These are phyloP conservation scores for Cryptosporidium muris DNA, from an alignment of 169 alveolate genomes.

Conservation along the genomic window DNA sequence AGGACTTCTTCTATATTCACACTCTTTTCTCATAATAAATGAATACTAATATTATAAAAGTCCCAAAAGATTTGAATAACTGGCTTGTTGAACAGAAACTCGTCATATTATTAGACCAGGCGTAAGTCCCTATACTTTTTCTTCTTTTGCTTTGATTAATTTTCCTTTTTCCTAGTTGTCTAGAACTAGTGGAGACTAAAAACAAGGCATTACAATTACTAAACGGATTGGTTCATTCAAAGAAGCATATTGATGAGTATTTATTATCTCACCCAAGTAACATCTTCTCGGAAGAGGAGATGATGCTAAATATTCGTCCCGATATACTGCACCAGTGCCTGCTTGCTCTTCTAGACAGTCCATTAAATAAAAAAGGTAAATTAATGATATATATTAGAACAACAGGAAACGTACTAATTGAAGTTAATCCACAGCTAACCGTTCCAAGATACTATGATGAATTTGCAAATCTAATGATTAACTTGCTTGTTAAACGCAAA, in stretches of 20 bases:
- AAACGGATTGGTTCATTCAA: constrained; percentile 72
- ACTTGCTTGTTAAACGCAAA: constrained; percentile 81
- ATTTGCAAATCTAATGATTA: constrained; percentile 82
- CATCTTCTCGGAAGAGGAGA: constrained; percentile 52
- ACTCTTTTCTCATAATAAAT: constrained; percentile 4
- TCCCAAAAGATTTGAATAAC: constrained; percentile 46
- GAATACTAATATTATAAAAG: constrained; percentile 39
- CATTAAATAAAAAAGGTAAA: constrained; percentile 80
- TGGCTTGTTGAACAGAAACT: constrained; percentile 30
- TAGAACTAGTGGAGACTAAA: constrained; percentile 40
- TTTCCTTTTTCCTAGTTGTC: constrained; percentile 19
- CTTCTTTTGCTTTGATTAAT: not conserved
- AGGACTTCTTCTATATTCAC: not conserved
- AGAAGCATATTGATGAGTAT: constrained; percentile 43
- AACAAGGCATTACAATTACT: constrained; percentile 43
- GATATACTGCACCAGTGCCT: constrained; percentile 89
- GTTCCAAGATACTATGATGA: constrained; percentile 85
- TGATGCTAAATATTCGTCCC: constrained; percentile 82
- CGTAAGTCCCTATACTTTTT: constrained; percentile 32
- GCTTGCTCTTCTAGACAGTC: constrained; percentile 84
- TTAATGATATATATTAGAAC: constrained; percentile 84
- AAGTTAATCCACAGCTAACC: constrained; percentile 85
- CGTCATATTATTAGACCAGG: constrained; percentile 40
- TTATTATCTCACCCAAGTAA: not conserved
- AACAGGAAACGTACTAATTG: constrained; percentile 82